Percentiles rank a stretch among this genome's conserved stretches.
Evolutionary conservation across 768 basidiomycete genomes (phyloP).

Genomic region (Collybia sordida): DNA sequence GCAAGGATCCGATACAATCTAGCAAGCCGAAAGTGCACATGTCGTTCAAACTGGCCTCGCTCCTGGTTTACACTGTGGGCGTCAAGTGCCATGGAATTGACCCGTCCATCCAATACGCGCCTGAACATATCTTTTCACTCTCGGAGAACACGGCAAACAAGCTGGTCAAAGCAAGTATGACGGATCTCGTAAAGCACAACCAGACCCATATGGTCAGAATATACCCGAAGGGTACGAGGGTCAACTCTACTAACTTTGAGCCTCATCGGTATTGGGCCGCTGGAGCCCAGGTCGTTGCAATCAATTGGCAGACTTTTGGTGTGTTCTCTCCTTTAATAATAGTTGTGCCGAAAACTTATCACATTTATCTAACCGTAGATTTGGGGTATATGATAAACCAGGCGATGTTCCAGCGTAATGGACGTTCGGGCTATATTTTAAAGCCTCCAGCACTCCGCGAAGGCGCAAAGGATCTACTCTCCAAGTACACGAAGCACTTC

Average conservation of each 20-base stretch:
- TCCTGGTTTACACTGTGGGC: conserved; percentile 96
- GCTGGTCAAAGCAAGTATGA: conserved; percentile 52
- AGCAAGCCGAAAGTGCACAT: conserved; percentile 40
- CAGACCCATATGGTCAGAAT: conserved; percentile 81
- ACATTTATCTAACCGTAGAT: conserved; percentile 51
- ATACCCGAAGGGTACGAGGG: conserved; percentile 84
- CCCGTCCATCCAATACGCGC: conserved; percentile 82
- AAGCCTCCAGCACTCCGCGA: conserved; percentile 79
- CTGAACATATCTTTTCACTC: conserved; percentile 89
- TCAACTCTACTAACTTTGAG: conserved; percentile 87
- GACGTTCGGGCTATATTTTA: conserved; percentile 87
- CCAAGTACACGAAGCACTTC: conserved; percentile 55
- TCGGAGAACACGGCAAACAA: conserved; percentile 84
- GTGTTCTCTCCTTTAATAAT: conserved; percentile 21
- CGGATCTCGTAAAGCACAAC: conserved; percentile 81
- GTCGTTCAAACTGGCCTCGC: conserved; percentile 67
- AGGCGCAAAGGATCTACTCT: conserved; percentile 57
- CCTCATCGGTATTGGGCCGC: conserved; percentile 91
- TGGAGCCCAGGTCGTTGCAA: conserved; percentile 87
- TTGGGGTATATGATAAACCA: conserved; percentile 91
- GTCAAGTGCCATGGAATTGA: conserved; percentile 94
- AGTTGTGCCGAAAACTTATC: not conserved
- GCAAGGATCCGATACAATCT: conserved; percentile 24
- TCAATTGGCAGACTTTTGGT: conserved; percentile 99
- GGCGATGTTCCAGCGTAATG: conserved; percentile 94